Conservation (phyloP, 495 filamentous ascomycete genomes). For the Saxophila tyrrhenica region DNA sequence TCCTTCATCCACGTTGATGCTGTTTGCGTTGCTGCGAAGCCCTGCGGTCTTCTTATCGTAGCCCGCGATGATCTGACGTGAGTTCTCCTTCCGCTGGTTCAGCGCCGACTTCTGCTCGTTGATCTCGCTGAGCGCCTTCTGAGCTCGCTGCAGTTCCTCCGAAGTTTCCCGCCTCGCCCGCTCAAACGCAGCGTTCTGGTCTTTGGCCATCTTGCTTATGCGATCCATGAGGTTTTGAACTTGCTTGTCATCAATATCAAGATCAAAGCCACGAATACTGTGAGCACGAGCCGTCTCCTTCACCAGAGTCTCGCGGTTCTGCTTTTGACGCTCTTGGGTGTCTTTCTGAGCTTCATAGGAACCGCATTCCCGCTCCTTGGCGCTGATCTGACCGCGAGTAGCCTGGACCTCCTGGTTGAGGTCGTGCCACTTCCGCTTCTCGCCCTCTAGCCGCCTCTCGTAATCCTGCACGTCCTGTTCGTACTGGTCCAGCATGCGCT, state of each 20-base stretch:
- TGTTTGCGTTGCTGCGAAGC: slow-evolving; percentile 54
- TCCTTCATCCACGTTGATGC: slow-evolving; percentile 73
- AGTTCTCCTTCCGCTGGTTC: slow-evolving; percentile 56
- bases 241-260: slow-evolving; percentile 58
- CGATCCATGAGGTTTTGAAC: slow-evolving; percentile 67
- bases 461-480: slow-evolving; percentile 58
- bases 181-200: slow-evolving; percentile 68
- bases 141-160: slow-evolving; percentile 54
- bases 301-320: slow-evolving; percentile 56
- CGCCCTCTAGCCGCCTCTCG: slow-evolving; percentile 48
- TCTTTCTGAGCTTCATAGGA: slow-evolving; percentile 76
- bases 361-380: slow-evolving; percentile 73
- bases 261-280: slow-evolving; percentile 73
- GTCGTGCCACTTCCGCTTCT: slow-evolving; percentile 50
- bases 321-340: slow-evolving; percentile 69
- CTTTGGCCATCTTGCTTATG: slow-evolving; percentile 59
- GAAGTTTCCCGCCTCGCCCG: slow-evolving; percentile 60
- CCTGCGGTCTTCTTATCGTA: slow-evolving; percentile 55
- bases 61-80: slow-evolving; percentile 53
- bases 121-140: slow-evolving; percentile 55
- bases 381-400: slow-evolving; percentile 44
- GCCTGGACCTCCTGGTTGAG: slow-evolving; percentile 52
- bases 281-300: slow-evolving; percentile 68
- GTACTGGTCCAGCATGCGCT: slow-evolving; percentile 68
- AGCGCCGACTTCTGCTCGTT: slow-evolving; percentile 54